phyloP scores from a whole-genome alignment of 106 monocot genomes.

The Platanthera guangdongensis region DNA sequence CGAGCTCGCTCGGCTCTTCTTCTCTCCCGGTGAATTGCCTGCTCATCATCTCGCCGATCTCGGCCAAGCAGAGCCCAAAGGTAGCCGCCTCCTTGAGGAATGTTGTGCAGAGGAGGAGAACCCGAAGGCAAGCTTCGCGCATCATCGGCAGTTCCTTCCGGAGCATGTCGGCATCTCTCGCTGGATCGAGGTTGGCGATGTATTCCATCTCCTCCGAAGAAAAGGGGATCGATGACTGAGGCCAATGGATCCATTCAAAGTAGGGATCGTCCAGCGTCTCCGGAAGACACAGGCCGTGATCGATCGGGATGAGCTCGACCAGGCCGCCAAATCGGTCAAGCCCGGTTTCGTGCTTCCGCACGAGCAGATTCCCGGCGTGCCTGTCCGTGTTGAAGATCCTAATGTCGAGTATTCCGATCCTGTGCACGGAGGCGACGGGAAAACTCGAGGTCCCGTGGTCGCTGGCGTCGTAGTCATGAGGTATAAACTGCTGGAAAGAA shows the following conservation, averaged over 20 bases:
- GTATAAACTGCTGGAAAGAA: slow-evolving; percentile 77
- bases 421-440: slow-evolving; percentile 75
- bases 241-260: slow-evolving; percentile 98
- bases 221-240: slow-evolving; percentile 89
- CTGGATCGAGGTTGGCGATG: slow-evolving; percentile 72
- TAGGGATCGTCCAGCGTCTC: slow-evolving; percentile 90
- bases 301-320: slow-evolving; percentile 76
- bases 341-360: slow-evolving; percentile 30
- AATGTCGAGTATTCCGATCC: slow-evolving; percentile 84
- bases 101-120: slow-evolving; percentile 64
- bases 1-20: slow-evolving; percentile 86
- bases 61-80: slow-evolving; percentile 79
- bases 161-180: slow-evolving; percentile 52
- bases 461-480: slow-evolving; percentile 91
- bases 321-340: slow-evolving; percentile 36
- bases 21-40: slow-evolving; percentile 67
- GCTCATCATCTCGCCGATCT: slow-evolving; percentile 97
- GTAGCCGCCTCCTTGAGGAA: slow-evolving; percentile 82
- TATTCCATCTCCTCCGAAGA: slow-evolving; percentile 81
- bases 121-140: slow-evolving; percentile 68
- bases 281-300: slow-evolving; percentile 86
- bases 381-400: slow-evolving; percentile 80
- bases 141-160: slow-evolving; percentile 77
- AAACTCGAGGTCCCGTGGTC: slow-evolving; percentile 91
- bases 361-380: slow-evolving; percentile 78